Conservation (phyloP, 164 flowering plant species). For the Aristolochia californica region DNA sequence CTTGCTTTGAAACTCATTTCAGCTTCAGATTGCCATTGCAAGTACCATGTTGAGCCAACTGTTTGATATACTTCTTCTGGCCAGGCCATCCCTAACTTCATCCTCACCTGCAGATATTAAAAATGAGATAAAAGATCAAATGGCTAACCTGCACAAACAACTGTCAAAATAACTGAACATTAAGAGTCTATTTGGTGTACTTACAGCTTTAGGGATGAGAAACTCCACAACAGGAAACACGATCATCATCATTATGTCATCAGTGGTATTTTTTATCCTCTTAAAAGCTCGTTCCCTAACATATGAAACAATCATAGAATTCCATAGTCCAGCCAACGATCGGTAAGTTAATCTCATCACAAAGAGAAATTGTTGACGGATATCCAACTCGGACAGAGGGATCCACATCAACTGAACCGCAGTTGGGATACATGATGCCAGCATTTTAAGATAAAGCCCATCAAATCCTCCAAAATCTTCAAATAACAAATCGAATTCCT, state of each 20-base stretch:
- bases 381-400: constrained; percentile 76
- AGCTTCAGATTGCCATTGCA: constrained; percentile 78
- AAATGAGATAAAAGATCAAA: background rate
- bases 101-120: constrained; percentile 39
- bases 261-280: constrained; percentile 39
- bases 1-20: constrained; percentile 52
- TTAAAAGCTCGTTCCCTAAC: constrained; percentile 30
- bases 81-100: constrained; percentile 83
- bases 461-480: constrained; percentile 91
- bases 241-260: constrained; percentile 61
- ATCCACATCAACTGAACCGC: constrained; percentile 83
- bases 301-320: constrained; percentile 26
- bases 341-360: constrained; percentile 30
- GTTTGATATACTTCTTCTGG: constrained; percentile 59
- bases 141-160: background rate
- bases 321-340: constrained; percentile 51
- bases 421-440: constrained; percentile 72
- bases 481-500: constrained; percentile 76
- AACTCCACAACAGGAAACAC: constrained; percentile 58
- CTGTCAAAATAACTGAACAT: background rate
- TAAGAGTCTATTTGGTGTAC: background rate
- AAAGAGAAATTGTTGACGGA: constrained; percentile 56
- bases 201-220: constrained; percentile 63
- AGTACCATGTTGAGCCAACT: constrained; percentile 73
- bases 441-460: constrained; percentile 74